These are phyloP conservation scores for Volvariella surrecta DNA, from an alignment of 1,284 basidiomycete genomes.

Conservation along the genomic window DNA sequence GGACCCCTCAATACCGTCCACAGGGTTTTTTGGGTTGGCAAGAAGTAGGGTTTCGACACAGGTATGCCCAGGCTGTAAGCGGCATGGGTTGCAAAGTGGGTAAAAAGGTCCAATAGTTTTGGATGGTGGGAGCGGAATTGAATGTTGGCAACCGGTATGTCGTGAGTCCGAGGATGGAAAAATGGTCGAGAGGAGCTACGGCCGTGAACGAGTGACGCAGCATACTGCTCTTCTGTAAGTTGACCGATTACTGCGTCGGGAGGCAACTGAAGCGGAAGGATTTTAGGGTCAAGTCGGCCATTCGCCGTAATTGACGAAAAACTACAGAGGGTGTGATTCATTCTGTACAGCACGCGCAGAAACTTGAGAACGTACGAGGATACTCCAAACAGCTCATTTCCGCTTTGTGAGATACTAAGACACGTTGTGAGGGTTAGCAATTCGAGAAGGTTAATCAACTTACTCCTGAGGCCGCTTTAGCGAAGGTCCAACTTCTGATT, in stretches of 20 bases:
- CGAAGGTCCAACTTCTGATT: no score
- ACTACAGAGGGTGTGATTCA: no score
- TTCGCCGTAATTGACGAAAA: no score
- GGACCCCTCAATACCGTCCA: slow-evolving; percentile 87
- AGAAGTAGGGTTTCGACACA: slow-evolving; percentile 53
- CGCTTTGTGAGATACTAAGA: slow-evolving; percentile 13
- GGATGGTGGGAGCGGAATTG: slow-evolving; percentile 78
- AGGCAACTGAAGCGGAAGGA: slow-evolving; percentile 10
- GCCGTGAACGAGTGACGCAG: slow-evolving; percentile 49
- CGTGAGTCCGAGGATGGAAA: slow-evolving; percentile 57
- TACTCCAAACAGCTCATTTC: slow-evolving; percentile 14
- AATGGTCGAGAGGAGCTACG: slow-evolving; percentile 44
- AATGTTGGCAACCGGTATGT: slow-evolving; percentile 75
- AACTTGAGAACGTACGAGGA: slow-evolving; percentile 6
- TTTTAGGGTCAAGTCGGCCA: slow-evolving; percentile 4
- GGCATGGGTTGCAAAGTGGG: slow-evolving; percentile 80
- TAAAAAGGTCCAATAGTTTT: slow-evolving; percentile 68
- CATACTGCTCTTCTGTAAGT: slow-evolving; percentile 34
- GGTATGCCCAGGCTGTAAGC: slow-evolving; percentile 84
- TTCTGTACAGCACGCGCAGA: background rate
- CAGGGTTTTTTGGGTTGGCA: slow-evolving; percentile 74
- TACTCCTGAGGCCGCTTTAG: no score
- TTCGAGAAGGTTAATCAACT: no score
- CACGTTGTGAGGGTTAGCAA: no score
- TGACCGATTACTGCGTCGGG: slow-evolving; percentile 13